Evolutionary conservation across 78 protist genomes (phyloP), one percentile per base, ranked within the genome.

Genomic region (Pelomyxa schiedti): DNA sequence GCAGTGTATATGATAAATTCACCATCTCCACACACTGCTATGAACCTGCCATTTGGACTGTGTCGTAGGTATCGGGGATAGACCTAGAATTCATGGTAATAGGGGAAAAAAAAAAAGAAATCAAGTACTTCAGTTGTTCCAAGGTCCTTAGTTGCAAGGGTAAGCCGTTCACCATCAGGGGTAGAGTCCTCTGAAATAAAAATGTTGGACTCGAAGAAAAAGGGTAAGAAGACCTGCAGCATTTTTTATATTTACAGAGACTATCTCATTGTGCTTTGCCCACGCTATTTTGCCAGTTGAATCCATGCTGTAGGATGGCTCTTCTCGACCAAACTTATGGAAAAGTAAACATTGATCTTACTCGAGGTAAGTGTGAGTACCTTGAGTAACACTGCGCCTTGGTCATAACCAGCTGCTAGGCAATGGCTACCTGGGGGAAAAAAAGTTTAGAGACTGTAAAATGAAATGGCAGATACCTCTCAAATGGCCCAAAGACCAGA

Each of bases 1-100:
- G 98, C 98, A 3, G 98, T 93, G 88, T 96, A 90, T 71, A 97
- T 87, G 74, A 89, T 90, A 75, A 86, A 95, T 58, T 95, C 99
- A 36, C 98, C 99, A 52, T 97, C 99, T 65, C 97, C 97, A 72
- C 88, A 77, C 22, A 95, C 98, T 8, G 87, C 88, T 4, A 94
- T 95, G 39, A 86, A 90, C n/a, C 95, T 82, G 32, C 98, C 98
- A 68, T 88, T 93, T 32, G 95, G 88, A 63, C 77, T 83, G 79
- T 94, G 98, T 67, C 16, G 7, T 39, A 97, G 73, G 1, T 40
- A 8, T 66, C 82, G 92, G 4, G 97, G 98, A 40, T 70, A 75
- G 3, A 84, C 7, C 30, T 29, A n/a, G 22, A n/a, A 4, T 8
- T 8, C 5, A 29, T 6, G 8, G 16, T 74, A 64, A 5, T 5